Base-by-base conservation (phyloP, 2,329 filamentous ascomycete species). In the Sclerotiophoma versabilis region DNA sequence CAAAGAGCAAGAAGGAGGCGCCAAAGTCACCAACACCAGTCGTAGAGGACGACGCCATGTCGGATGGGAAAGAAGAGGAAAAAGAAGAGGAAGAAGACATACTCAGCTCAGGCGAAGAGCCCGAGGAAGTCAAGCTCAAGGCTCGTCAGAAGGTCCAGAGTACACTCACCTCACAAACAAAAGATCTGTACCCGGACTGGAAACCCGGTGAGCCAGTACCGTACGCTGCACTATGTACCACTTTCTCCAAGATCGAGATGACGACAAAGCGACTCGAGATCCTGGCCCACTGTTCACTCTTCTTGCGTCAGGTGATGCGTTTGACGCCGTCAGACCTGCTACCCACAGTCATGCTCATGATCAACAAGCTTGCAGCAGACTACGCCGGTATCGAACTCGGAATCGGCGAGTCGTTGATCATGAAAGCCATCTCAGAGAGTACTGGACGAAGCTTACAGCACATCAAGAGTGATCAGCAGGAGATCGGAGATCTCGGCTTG, bases 351-450 rank as follows among this genome's bases (percentile, higher is more conserved):
- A 82, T 96, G 59, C 85, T 99, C 25, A 98, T 99, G 95, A 91
- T 96, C 75, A 97, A 97, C 78, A 98, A 98, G 75, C 85, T 99
- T 22, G 95, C 95, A 2, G 93, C 95, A 3, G 95, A 99, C 70
- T 99, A 97, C 74, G 89, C 93, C 36, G 95, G 95, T 17, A 93
- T 99, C 59, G 95, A 99, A 76, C 83, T 99, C 25, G 95, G 95
- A n/a, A 99, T 99, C 65, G 95, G 95, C 51, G 95, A 99, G 77
- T 98, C 93, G 0, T 78, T 99, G 23, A 97, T 99, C 68, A 98
- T 98, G 93, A 99, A 98, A 75, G 91, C 95, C 5, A 96, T 99
- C 69, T 93, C 93, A 10, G 93, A 98, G 78, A 90, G 88, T 25
- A 99, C 95, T 0, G 95, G 95, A 9, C 87, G 95, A 57, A 96